Conservation (phyloP, 495 filamentous ascomycete species). For the Cercophora newfieldiana region DNA sequence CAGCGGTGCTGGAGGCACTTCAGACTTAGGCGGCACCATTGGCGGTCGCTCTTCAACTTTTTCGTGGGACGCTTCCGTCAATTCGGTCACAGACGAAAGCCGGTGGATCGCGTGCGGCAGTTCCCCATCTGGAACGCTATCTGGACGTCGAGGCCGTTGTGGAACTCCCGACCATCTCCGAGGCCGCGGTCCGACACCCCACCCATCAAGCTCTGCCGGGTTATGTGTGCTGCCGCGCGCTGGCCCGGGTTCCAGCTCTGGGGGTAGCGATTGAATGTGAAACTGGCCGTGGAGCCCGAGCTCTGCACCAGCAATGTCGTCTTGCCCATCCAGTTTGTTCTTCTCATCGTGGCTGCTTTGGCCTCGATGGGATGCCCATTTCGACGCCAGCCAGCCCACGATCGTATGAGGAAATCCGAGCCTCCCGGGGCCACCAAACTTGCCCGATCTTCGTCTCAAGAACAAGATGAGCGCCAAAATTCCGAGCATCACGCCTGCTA, state of each 20-base stretch:
- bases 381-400: background rate
- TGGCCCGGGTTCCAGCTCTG: background rate
- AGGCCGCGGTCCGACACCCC: conserved; percentile 15
- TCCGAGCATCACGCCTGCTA: conserved; percentile 30
- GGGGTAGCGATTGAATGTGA: background rate
- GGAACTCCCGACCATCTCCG: conserved; percentile 13
- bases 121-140: background rate
- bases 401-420: background rate
- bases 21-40: background rate
- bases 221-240: conserved; percentile 26
- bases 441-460: conserved; percentile 31
- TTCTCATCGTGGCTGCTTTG: background rate
- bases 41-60: background rate
- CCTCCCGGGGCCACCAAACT: background rate
- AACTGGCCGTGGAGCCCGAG: background rate
- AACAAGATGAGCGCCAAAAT: conserved; percentile 25
- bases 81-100: conserved; percentile 1
- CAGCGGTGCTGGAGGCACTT: background rate
- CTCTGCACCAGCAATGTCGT: background rate
- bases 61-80: background rate
- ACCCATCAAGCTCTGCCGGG: conserved; percentile 35
- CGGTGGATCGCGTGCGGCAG: conserved; percentile 1
- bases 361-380: background rate
- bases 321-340: background rate
- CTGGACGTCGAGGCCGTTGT: conserved; percentile 17